These are phyloP conservation scores for Rhizopogon vesiculosus DNA, from an alignment of 768 basidiomycete species.

Conservation along the genomic window DNA sequence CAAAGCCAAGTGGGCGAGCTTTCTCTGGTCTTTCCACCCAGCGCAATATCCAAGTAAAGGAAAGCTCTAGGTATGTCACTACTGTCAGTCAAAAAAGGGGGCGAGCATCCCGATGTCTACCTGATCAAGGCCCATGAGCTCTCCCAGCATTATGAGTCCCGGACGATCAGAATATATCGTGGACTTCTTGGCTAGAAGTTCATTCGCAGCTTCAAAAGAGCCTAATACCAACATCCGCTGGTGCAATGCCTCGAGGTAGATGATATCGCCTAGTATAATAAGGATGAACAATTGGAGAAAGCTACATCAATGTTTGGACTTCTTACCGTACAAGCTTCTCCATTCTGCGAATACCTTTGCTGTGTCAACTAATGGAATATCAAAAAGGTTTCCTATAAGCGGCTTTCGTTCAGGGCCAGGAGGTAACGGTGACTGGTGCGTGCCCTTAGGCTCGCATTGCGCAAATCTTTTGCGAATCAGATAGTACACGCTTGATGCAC, in stretches of 20 bases:
- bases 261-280: constrained; percentile 7
- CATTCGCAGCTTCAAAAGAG: constrained; percentile 20
- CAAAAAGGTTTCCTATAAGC: constrained; percentile 6
- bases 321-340: background rate
- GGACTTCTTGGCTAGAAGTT: constrained; percentile 24
- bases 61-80: background rate
- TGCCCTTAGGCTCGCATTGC: background rate
- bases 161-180: constrained; percentile 14
- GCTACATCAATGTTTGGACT: background rate
- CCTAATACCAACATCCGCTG: constrained; percentile 14
- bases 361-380: background rate
- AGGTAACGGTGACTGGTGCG: background rate
- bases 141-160: background rate
- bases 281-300: background rate
- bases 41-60: constrained; percentile 9
- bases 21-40: constrained; percentile 5
- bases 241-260: constrained; percentile 9
- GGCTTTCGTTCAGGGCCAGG: constrained; percentile 6
- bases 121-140: background rate
- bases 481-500: background rate
- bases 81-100: background rate
- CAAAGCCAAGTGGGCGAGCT: constrained; percentile 1
- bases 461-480: background rate
- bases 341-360: background rate
- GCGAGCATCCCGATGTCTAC: background rate